Evolutionary conservation across 1,139 yeast species (phyloP).

Genomic region (Wickerhamomyces sp.): DNA sequence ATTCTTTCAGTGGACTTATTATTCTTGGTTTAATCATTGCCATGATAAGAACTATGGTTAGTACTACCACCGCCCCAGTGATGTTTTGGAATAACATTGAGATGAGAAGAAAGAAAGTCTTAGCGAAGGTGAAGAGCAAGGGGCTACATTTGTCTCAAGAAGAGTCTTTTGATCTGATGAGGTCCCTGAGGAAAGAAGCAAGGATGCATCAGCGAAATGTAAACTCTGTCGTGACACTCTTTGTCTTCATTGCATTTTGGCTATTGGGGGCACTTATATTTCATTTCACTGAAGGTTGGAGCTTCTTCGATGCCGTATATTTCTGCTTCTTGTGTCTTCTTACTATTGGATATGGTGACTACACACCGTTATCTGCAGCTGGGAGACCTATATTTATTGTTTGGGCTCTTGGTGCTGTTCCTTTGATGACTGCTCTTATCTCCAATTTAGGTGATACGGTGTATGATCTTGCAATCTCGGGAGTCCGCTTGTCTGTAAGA

Average conservation of each 20-base stretch:
- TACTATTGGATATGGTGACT: conserved; percentile 85
- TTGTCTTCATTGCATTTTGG: conserved; percentile 56
- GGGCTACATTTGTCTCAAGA: conserved; percentile 27
- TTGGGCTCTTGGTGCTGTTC: conserved; percentile 82
- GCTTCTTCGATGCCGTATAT: conserved; percentile 63
- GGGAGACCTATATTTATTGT: conserved; percentile 70
- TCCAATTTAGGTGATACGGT: conserved; percentile 66
- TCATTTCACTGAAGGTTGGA: conserved; percentile 56
- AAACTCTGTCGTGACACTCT: conserved; percentile 37
- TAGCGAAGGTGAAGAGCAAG: conserved; percentile 18
- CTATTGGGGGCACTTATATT: conserved; percentile 67
- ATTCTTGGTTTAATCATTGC: conserved; percentile 68
- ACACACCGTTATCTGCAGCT: conserved; percentile 52
- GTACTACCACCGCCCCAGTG: conserved; percentile 56
- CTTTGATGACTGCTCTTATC: conserved; percentile 78
- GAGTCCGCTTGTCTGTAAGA: conserved; percentile 15
- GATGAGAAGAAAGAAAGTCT: conserved; percentile 24
- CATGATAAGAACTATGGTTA: conserved; percentile 61
- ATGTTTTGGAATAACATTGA: conserved; percentile 61
- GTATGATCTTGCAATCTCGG: conserved; percentile 27
- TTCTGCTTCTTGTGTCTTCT: conserved; percentile 70
- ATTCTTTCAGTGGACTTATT: conserved; percentile 64
- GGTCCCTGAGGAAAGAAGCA: conserved; percentile 40
- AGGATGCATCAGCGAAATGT: conserved; percentile 25
- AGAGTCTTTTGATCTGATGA: conserved; percentile 51